Evolutionary conservation across 2,329 filamentous ascomycete species (phyloP).

Genomic region (Penicillium sp.): DNA sequence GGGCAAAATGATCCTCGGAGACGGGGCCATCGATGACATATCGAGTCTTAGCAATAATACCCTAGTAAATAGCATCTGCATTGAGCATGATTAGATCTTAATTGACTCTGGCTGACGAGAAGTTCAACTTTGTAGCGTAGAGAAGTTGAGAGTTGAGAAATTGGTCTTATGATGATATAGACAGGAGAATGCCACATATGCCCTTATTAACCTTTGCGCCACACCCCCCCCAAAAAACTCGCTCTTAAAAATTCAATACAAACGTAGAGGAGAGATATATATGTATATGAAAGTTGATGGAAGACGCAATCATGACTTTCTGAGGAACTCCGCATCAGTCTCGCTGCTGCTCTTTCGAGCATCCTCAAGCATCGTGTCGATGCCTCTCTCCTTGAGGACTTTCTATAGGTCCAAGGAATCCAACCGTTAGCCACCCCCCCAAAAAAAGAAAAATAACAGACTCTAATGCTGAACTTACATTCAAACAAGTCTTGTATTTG

Average conservation of each 20-base stretch:
- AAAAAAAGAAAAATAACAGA: background rate
- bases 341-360: conserved; percentile 88
- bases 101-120: background rate
- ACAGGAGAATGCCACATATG: background rate
- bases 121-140: background rate
- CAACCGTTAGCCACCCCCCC: background rate
- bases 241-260: conserved; percentile 4
- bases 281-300: background rate
- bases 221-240: background rate
- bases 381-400: conserved; percentile 84
- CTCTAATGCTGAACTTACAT: conserved; percentile 57
- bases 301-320: conserved; percentile 25
- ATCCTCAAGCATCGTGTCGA: conserved; percentile 90
- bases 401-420: conserved; percentile 57
- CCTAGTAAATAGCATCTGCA: conserved; percentile 16
- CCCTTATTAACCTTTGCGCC: conserved; percentile 8
- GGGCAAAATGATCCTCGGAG: conserved; percentile 36
- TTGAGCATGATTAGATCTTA: conserved; percentile 5
- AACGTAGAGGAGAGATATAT: conserved; percentile 10
- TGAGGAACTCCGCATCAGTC: conserved; percentile 74
- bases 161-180: background rate
- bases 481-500: conserved; percentile 84
- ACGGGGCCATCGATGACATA: conserved; percentile 40
- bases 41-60: conserved; percentile 3
- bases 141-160: background rate